These are phyloP conservation scores for Dunaliella primolecta DNA, from an alignment of 139 green algal species.

Conservation along the genomic window DNA sequence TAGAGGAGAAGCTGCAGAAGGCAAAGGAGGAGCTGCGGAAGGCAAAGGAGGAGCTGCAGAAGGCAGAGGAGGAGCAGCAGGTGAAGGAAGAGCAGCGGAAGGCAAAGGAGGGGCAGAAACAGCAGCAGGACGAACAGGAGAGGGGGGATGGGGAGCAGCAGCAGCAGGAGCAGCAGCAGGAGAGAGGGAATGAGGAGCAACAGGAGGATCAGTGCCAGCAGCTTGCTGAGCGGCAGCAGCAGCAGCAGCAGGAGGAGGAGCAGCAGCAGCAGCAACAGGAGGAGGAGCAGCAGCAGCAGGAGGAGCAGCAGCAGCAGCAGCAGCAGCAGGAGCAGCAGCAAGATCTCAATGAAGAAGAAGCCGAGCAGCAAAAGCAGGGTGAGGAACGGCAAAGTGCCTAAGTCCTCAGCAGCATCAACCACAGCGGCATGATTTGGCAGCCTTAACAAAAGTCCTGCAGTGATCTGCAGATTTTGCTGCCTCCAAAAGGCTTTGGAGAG, in stretches of 20 bases:
- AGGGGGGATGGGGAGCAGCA: neutral
- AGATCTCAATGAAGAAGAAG: no score
- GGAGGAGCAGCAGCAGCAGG: neutral
- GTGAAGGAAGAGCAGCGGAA: neutral
- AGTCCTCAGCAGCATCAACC: no score
- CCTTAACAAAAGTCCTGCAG: no score
- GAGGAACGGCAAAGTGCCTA: no score
- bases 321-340: conserved; percentile 2
- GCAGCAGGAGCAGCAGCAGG: conserved; percentile 12
- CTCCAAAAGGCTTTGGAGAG: no score
- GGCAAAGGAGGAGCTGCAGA: neutral
- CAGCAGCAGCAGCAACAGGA: neutral
- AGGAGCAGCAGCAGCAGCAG: neutral
- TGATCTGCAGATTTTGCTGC: no score
- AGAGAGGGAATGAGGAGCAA: conserved; percentile 2
- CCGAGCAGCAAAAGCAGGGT: no score
- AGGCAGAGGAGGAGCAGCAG: conserved; percentile 7
- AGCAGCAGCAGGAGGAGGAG: conserved; percentile 21
- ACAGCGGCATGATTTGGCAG: no score
- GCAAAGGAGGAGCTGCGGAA: neutral
- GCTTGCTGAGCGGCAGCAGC: neutral
- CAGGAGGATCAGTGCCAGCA: conserved; percentile 14
- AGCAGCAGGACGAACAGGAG: conserved; percentile 7
- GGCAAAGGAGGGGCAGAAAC: neutral
- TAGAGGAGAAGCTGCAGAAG: neutral